Base-by-base conservation (phyloP, 2,329 filamentous ascomycete species). In the Daldinia sp. region DNA sequence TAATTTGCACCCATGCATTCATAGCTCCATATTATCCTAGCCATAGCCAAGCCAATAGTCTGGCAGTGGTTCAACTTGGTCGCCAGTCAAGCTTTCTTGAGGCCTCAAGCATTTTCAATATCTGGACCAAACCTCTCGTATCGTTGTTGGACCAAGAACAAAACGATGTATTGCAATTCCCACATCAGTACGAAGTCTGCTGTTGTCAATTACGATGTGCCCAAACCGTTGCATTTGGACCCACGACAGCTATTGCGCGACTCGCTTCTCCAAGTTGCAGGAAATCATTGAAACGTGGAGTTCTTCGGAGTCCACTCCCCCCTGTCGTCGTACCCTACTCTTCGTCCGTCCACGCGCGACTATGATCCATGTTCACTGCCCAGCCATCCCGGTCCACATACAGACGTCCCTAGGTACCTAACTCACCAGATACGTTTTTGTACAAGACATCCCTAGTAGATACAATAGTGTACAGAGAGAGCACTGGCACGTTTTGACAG, bases 241-340 rank as follows among this genome's bases (percentile, higher is more conserved):
- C 68, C 62, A 48, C 63, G 48, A 53, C 59, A 53, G 30, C 20
- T 44, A 65, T 69, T 61, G 59, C 66, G 48, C 63, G 65, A 71
- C 60, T 66, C 56, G 66, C 53, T 60, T 54, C 44, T 71, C 30
- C 39, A 58, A 67, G 65, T 67, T 67, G 62, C 56, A 67, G 61
- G 64, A 59, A 56, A 63, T 64, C 57, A 61, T 68, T 70, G 65
- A 63, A 72, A 72, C 70, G 68, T 72, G 68, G 70, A 70, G 63
- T 69, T 72, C 61, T 61, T 66, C 42, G 60, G 35, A 63, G 62
- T 42, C 46, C 23, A 66, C 33, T 10, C 53, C 60, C 60, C 67
- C 68, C 37, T 65, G 61, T 15, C 58, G 12, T 37, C 58, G 39
- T 60, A 65, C 63, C 68, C 54, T 69, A 65, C 46, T n/a, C 44